These are phyloP conservation scores for Saccharomycopsis sp. DNA, from an alignment of 805 yeast genomes.

Conservation along the genomic window DNA sequence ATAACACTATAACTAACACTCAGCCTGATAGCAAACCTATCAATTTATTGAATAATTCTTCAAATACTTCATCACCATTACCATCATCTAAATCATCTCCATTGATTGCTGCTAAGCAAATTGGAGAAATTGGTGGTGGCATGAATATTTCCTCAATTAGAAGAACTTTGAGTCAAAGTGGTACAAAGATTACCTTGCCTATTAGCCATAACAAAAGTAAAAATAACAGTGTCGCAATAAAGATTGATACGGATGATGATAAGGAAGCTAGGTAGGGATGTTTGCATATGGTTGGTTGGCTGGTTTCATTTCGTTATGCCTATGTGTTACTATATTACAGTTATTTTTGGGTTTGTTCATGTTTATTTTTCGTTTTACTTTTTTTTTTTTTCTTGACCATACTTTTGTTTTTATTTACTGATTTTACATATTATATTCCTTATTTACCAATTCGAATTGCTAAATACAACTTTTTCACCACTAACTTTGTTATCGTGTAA, in stretches of 20 bases:
- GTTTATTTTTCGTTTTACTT: too few species aligned
- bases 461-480: slow-evolving; percentile 4
- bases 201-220: not conserved
- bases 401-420: not conserved
- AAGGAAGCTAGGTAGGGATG: too few species aligned
- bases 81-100: slow-evolving; percentile 14
- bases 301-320: too few species aligned
- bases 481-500: not conserved
- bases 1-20: not conserved
- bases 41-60: not conserved
- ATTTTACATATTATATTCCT: not conserved
- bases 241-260: too few species aligned
- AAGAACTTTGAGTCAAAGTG: slow-evolving; percentile 11
- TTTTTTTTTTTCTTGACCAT: not conserved
- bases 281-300: too few species aligned
- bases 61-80: slow-evolving; percentile 11
- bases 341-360: too few species aligned
- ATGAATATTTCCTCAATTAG: slow-evolving; percentile 14
- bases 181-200: not conserved
- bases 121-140: slow-evolving; percentile 4
- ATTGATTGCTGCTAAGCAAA: slow-evolving; percentile 6
- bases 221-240: not conserved
- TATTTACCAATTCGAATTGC: not conserved
- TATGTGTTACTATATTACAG: too few species aligned
- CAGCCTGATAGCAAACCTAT: not conserved